Percentiles rank a stretch among this genome's conserved stretches.
Conservation (phyloP, 768 basidiomycete species). For the Exsudoporus frostii region DNA sequence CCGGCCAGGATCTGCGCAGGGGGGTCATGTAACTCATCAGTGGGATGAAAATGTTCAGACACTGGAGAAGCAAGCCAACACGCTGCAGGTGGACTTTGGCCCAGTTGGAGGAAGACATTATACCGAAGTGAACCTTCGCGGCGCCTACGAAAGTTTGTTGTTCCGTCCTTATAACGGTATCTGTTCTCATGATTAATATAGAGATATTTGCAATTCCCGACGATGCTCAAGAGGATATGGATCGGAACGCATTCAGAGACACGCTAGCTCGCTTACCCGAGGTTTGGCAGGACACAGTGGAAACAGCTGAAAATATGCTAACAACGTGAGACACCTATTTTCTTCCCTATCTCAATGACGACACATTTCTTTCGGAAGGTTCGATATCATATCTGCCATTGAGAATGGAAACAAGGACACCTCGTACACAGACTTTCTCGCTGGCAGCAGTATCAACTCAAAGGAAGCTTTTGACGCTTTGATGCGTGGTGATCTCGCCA, state of each 20-base stretch:
- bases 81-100: slow-evolving; percentile 37
- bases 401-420: slow-evolving; percentile 44
- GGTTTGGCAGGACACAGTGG: slow-evolving; percentile 54
- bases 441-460: slow-evolving; percentile 50
- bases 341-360: background rate
- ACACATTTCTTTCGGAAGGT: slow-evolving; percentile 37
- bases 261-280: slow-evolving; percentile 51
- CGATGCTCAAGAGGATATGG: slow-evolving; percentile 29
- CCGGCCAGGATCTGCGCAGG: background rate
- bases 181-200: slow-evolving; percentile 26
- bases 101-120: slow-evolving; percentile 44
- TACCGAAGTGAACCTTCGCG: slow-evolving; percentile 46
- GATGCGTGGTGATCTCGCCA: slow-evolving; percentile 44
- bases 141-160: slow-evolving; percentile 54
- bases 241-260: slow-evolving; percentile 42
- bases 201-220: slow-evolving; percentile 38
- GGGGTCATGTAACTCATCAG: slow-evolving; percentile 18
- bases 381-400: slow-evolving; percentile 57
- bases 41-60: slow-evolving; percentile 42
- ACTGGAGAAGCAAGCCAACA: slow-evolving; percentile 30
- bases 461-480: slow-evolving; percentile 52
- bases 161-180: background rate
- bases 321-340: slow-evolving; percentile 48
- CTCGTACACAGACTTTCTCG: slow-evolving; percentile 56
- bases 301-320: slow-evolving; percentile 49